phyloP scores from a whole-genome alignment of 2,329 filamentous ascomycete species.

The Colletotrichum karsti region DNA sequence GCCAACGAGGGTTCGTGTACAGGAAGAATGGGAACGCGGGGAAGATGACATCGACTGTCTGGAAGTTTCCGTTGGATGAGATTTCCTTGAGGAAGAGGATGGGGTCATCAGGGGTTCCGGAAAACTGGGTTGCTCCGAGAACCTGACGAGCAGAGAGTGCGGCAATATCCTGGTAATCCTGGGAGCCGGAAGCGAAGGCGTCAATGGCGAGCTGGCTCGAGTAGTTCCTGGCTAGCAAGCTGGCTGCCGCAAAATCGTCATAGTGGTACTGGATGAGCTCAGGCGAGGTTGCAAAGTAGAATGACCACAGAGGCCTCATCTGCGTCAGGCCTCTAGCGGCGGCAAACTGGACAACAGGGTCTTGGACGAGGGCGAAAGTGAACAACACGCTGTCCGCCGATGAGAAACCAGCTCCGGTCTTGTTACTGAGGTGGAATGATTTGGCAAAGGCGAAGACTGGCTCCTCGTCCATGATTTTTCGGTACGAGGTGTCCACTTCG shows the following conservation, averaged over 20 bases:
- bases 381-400: slow-evolving; percentile 70
- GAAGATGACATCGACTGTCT: slow-evolving; percentile 90
- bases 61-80: slow-evolving; percentile 84
- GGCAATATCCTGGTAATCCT: slow-evolving; percentile 80
- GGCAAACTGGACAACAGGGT: slow-evolving; percentile 82
- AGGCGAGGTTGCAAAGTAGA: slow-evolving; percentile 71
- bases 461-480: slow-evolving; percentile 78
- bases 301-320: slow-evolving; percentile 84
- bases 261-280: slow-evolving; percentile 81
- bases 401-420: slow-evolving; percentile 11
- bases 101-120: slow-evolving; percentile 75
- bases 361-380: slow-evolving; percentile 79
- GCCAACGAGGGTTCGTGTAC: slow-evolving; percentile 84
- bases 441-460: slow-evolving; percentile 85
- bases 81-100: slow-evolving; percentile 88
- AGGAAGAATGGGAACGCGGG: slow-evolving; percentile 87
- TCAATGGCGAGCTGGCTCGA: slow-evolving; percentile 75
- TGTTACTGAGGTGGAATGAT: slow-evolving; percentile 60
- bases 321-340: slow-evolving; percentile 77
- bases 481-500: slow-evolving; percentile 70
- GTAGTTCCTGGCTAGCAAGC: slow-evolving; percentile 74
- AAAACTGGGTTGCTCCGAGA: slow-evolving; percentile 80
- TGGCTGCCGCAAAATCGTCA: slow-evolving; percentile 73
- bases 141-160: slow-evolving; percentile 83
- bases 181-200: slow-evolving; percentile 77